Base-by-base conservation (phyloP, 257 asterid species). In the Capsicum pubescens region DNA sequence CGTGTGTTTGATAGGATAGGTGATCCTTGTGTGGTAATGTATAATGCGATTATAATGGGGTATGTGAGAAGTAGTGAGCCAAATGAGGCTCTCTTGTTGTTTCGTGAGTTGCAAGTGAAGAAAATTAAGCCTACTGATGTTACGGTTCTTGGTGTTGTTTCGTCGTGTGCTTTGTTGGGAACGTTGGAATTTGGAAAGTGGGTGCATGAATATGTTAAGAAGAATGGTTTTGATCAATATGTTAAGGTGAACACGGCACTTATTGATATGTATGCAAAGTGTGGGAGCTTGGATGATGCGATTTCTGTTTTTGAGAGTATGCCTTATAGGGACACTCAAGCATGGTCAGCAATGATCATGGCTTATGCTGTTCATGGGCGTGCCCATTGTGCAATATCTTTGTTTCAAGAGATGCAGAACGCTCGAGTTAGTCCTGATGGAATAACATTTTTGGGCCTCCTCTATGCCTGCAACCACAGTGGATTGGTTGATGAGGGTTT, bases 221-320 rank as follows among this genome's bases (percentile, higher is more conserved):
- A 87, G 66, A 81, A 85, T 16, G 84, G 80, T 19, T 89, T 85
- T 78, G 83, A 87, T 89, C 85, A 16, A 61, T 85, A 77, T 39
- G 82, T 85, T 79, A 89, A 89, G 87, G 91, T 89, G 67, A 87
- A 56, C 69, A 89, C 91, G 16, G 83, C 89, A 14, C 89, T 89
- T 14, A 79, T 89, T 58, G 91, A 89, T 79, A 89, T 89, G 91
- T 89, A 87, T 82, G 90, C 91, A 21, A 89, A 89, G 77, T 87
- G 90, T 78, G 91, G 90, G 84, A 89, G 91, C 86, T 85, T 87
- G 84, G 61, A 79, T 42, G 84, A 85, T 84, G 88, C 90, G 6
- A 79, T 89, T 54, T 84, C 82, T 69, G 88, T 85, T 66, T 89
- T 85, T 4, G 63, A 72, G 36, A 61, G 84, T 61, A 84, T 87